Evolutionary conservation across 495 filamentous ascomycete species (phyloP).

Genomic region (Aspergillus coremiiformis): DNA sequence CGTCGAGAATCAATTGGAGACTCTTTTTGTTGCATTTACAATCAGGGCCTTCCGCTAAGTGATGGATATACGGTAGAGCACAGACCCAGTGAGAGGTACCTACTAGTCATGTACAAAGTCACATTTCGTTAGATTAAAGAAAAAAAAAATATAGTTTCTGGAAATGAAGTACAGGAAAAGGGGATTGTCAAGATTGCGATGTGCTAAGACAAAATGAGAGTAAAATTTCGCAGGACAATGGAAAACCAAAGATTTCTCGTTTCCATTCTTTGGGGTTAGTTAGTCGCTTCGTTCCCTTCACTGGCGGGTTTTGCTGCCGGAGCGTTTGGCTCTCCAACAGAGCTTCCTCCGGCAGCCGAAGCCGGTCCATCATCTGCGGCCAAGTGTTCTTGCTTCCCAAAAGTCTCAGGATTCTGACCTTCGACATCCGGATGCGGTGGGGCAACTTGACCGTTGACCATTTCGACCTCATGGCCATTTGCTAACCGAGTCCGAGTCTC

Average conservation of each 20-base stretch:
- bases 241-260: constrained; percentile 1
- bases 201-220: constrained; percentile 2
- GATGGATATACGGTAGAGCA: constrained; percentile 1
- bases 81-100: constrained; percentile 3
- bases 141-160: constrained; percentile 1
- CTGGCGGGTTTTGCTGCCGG: constrained; percentile 65
- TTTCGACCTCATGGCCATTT: constrained; percentile 33
- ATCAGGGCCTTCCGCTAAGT: not conserved
- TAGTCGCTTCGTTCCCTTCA: constrained; percentile 64
- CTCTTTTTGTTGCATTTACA: constrained; percentile 22
- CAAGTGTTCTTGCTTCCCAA: constrained; percentile 30
- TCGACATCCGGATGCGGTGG: constrained; percentile 82
- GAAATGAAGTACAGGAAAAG: constrained; percentile 14
- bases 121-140: constrained; percentile 17
- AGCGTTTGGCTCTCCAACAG: constrained; percentile 46
- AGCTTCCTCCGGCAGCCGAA: constrained; percentile 53
- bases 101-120: constrained; percentile 19
- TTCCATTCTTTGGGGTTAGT: constrained; percentile 10
- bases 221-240: constrained; percentile 2
- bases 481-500: constrained; percentile 70
- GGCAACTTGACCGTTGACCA: constrained; percentile 67
- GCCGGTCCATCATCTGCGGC: constrained; percentile 36
- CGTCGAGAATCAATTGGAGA: constrained; percentile 30
- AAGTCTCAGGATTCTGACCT: constrained; percentile 61
- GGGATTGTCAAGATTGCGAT: not conserved